Evolutionary conservation across 2,329 filamentous ascomycete species (phyloP), one percentile per base, ranked within the genome.

Genomic region (Hypoxylon sp.): DNA sequence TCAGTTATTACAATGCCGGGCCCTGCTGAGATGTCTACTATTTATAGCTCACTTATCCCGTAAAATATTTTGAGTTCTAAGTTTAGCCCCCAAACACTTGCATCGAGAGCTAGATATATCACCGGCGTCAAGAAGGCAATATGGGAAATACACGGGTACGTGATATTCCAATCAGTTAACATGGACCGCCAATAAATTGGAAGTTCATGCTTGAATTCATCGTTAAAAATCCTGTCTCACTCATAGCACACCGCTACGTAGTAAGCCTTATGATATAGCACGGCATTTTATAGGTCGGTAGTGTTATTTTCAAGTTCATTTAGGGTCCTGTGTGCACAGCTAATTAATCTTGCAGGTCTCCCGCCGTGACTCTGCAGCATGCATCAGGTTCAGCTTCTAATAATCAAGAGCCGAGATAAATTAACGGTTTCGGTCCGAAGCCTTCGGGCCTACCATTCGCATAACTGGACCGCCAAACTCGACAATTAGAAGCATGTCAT

Each of bases 361-460:
- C 49, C 56, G 35, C 30, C 25, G 31, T 61, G 50, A 25, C 37
- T 30, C 10, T 69, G 59, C 49, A 58, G 59, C 17, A 61, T 59
- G 37, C 30, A 37, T 64, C 55, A 60, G 59, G 51, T 48, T 31
- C 55, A 59, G 37, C 31, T 61, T 60, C 51, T 60, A 49, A 48
- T 46, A 65, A 35, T 6, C 27, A 57, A 54, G 60, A 61, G 42
- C 57, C 64, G 57, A 54, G 50, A n/a, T 44, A 35, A 11, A 25
- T 61, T 30, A 49, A 46, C 22, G 11, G 11, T 44, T 64, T 70
- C 68, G 68, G 68, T 20, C 68, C 68, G 68, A 70, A 64, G 48
- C 22, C 53, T 60, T 70, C 64, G 68, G 68, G 6, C 64, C 68
- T 70, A 67, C 50, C 59, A 54, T 30, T n/a, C 40, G 48, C 2